phyloP scores from a whole-genome alignment of 257 asterid genomes.

The Pogostemon cablin region DNA sequence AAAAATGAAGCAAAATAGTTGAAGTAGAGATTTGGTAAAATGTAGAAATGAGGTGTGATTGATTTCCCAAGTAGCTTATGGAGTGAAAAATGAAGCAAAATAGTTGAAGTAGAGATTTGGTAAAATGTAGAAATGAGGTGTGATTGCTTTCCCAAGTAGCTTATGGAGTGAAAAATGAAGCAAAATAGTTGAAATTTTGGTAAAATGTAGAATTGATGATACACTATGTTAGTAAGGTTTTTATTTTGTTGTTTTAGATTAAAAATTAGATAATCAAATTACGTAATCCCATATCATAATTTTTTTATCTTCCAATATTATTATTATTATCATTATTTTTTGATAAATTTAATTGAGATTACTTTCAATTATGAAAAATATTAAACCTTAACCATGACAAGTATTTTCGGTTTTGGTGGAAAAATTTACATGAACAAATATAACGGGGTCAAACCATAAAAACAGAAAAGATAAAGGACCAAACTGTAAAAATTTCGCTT shows the following conservation, averaged over 20 bases:
- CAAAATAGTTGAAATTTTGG: constrained; percentile 38
- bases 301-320: too few species aligned
- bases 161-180: constrained; percentile 35
- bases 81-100: constrained; percentile 37
- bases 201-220: constrained; percentile 27
- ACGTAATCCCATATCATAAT: too few species aligned
- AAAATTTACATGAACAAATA: neutral
- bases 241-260: too few species aligned
- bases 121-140: constrained; percentile 30
- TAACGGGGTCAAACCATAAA: constrained; percentile 11
- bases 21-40: constrained; percentile 35
- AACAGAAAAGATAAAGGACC: constrained; percentile 23
- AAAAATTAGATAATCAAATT: too few species aligned
- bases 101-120: constrained; percentile 27
- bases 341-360: too few species aligned
- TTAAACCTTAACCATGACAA: too few species aligned
- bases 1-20: constrained; percentile 35
- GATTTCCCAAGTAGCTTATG: neutral
- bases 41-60: constrained; percentile 19
- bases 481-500: constrained; percentile 6
- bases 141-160: constrained; percentile 1
- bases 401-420: too few species aligned
- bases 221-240: too few species aligned
- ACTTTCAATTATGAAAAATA: too few species aligned
- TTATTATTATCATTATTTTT: too few species aligned